Evolutionary conservation across 345 rosid genomes (phyloP).

Genomic region (Firmiana major): DNA sequence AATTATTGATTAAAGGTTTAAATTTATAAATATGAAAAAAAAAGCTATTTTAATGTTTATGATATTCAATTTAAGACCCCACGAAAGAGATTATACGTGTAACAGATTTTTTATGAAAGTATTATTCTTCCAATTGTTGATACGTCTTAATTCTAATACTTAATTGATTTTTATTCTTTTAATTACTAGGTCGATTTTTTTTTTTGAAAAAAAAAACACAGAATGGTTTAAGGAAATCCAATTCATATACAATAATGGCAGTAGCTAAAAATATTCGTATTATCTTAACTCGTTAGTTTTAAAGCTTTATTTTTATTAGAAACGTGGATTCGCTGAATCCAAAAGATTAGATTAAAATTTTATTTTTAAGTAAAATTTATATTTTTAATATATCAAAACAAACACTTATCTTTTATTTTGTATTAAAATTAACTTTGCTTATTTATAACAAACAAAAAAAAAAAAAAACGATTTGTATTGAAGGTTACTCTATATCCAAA

Average conservation of each 20-base stretch:
- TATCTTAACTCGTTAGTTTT: constrained; percentile 13
- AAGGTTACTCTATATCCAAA: too few relatives aligned
- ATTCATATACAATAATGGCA: neutral
- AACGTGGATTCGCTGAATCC: constrained; percentile 31
- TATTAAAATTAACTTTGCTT: too few relatives aligned
- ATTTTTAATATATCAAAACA: too few relatives aligned
- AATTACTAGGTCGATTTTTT: neutral
- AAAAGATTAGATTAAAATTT: neutral
- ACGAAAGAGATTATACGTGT: neutral
- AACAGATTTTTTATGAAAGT: neutral
- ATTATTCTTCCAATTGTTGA: neutral
- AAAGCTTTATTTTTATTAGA: neutral
- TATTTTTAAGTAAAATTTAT: too few relatives aligned
- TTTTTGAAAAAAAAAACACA: too few relatives aligned
- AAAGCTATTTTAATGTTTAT: too few relatives aligned
- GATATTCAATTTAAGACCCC: neutral
- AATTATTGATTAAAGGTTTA: neutral
- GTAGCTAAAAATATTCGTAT: neutral
- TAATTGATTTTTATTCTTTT: neutral
- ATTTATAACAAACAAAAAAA: too few relatives aligned
- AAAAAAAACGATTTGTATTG: too few relatives aligned
- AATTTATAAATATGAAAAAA: neutral
- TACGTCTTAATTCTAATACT: neutral
- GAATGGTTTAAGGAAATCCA: neutral
- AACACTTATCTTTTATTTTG: too few relatives aligned